Evolutionary conservation across 2,329 filamentous ascomycete genomes (phyloP).

Genomic region (Colletotrichum sojae): DNA sequence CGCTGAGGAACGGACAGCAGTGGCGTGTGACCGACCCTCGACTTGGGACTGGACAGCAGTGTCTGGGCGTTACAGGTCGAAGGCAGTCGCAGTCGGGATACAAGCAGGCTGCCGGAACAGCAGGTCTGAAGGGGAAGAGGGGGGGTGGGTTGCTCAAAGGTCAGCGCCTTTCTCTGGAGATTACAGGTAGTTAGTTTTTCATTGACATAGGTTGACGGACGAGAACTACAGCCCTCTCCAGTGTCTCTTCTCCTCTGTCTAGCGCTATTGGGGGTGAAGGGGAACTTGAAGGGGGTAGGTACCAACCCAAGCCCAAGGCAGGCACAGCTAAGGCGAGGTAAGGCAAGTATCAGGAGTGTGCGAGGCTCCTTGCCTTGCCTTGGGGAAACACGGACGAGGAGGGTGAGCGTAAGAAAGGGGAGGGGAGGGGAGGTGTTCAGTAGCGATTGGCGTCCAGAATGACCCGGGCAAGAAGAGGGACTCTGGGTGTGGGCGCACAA

Average conservation of each 20-base stretch:
- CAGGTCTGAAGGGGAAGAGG: slow-evolving; percentile 35
- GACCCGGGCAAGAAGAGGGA: slow-evolving; percentile 10
- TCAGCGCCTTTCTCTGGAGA: slow-evolving; percentile 33
- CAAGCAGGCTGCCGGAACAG: slow-evolving; percentile 40
- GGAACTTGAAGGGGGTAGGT: too few relatives aligned
- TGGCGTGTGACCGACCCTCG: slow-evolving; percentile 34
- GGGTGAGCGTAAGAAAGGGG: slow-evolving; percentile 26
- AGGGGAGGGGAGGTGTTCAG: slow-evolving; percentile 14
- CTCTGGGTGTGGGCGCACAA: slow-evolving; percentile 23
- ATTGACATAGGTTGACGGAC: slow-evolving; percentile 19
- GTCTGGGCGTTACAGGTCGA: slow-evolving; percentile 38
- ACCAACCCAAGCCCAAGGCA: too few relatives aligned
- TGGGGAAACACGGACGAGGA: slow-evolving; percentile 36
- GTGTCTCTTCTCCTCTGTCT: not conserved
- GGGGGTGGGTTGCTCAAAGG: slow-evolving; percentile 37
- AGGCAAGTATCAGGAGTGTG: slow-evolving; percentile 31
- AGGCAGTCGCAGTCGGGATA: slow-evolving; percentile 20
- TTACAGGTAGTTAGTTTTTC: slow-evolving; percentile 30
- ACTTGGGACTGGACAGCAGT: slow-evolving; percentile 27
- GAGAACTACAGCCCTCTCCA: slow-evolving; percentile 25
- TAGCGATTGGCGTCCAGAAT: slow-evolving; percentile 25
- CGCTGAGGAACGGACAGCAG: slow-evolving; percentile 23
- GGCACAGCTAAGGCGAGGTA: not conserved
- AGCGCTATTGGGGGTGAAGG: too few relatives aligned
- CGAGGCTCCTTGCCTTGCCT: slow-evolving; percentile 37